A percentile compares a stretch with the other conserved stretches of the same genome.
These are phyloP conservation scores for Solanum tarijense DNA, from an alignment of 257 asterid species.

Conservation along the genomic window DNA sequence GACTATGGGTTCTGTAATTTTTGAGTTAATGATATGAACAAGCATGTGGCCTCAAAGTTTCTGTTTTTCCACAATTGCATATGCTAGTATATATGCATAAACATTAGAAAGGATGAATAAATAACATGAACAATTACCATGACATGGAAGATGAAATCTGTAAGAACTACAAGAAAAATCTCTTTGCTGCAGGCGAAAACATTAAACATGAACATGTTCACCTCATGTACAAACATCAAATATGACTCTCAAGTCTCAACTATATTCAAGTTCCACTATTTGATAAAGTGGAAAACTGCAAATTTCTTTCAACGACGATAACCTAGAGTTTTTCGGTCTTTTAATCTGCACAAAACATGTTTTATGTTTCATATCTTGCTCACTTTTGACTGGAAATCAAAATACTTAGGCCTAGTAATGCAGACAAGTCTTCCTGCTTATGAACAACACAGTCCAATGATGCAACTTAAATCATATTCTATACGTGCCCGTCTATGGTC, in stretches of 20 bases:
- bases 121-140: not conserved
- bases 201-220: not conserved
- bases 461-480: not conserved
- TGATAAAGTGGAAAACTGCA: not conserved
- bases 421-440: not conserved
- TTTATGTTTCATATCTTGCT: not conserved
- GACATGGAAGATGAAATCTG: not conserved
- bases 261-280: not conserved
- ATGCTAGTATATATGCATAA: not conserved
- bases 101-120: not conserved
- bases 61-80: not conserved
- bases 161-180: not conserved
- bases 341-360: not conserved
- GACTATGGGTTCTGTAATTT: not conserved
- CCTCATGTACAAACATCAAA: not conserved
- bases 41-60: not conserved
- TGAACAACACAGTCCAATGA: not conserved
- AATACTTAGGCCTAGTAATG: not conserved
- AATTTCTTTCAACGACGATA: not conserved
- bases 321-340: not conserved
- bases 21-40: not conserved
- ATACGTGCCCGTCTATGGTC: not conserved
- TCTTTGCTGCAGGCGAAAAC: not conserved
- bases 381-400: not conserved
- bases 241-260: not conserved